These are phyloP conservation scores for Juglanconis oblonga DNA, from an alignment of 2,329 filamentous ascomycete genomes.

Conservation along the genomic window DNA sequence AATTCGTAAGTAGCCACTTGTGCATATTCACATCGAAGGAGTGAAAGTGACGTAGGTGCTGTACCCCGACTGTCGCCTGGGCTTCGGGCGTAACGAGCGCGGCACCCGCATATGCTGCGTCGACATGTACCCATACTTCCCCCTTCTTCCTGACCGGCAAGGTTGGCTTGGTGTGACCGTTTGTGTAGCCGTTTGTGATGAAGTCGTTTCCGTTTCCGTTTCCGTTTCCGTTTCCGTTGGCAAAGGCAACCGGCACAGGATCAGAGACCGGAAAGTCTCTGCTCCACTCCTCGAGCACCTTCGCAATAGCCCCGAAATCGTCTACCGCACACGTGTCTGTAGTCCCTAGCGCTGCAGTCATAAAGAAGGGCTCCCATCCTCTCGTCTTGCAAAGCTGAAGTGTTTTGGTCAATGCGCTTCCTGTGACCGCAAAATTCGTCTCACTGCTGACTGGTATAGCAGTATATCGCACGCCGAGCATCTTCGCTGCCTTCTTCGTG, in stretches of 20 bases:
- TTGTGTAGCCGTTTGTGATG: background rate
- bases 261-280: conserved; percentile 18
- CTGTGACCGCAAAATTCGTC: conserved; percentile 70
- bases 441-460: conserved; percentile 61
- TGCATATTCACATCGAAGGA: conserved; percentile 95
- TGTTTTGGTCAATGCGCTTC: conserved; percentile 54
- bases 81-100: conserved; percentile 80
- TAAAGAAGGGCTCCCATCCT: conserved; percentile 79
- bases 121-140: conserved; percentile 85
- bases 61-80: conserved; percentile 41
- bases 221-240: background rate
- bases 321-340: conserved; percentile 88
- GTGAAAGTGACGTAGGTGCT: conserved; percentile 70
- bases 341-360: conserved; percentile 80
- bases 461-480: conserved; percentile 78
- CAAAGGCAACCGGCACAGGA: conserved; percentile 22
- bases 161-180: background rate
- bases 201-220: background rate
- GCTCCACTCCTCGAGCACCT: conserved; percentile 35
- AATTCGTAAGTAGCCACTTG: conserved; percentile 97
- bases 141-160: conserved; percentile 25
- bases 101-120: conserved; percentile 87
- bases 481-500: conserved; percentile 81
- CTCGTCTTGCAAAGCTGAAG: conserved; percentile 64
- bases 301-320: conserved; percentile 68